phyloP scores from a whole-genome alignment of 1,139 yeast genomes.

The Hyphopichia burtonii region DNA sequence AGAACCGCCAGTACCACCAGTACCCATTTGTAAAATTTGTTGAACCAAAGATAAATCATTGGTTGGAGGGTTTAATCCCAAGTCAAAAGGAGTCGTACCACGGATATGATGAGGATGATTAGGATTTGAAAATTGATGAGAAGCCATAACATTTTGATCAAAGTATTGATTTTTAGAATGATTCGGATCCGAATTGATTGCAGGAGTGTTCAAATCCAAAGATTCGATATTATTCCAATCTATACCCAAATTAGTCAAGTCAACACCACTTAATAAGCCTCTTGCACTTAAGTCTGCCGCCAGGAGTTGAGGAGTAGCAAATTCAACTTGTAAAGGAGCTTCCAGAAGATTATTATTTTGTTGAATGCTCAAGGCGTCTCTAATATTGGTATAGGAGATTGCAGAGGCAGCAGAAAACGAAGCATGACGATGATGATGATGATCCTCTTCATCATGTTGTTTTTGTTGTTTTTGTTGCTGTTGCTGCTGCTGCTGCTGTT shows the following conservation, averaged over 20 bases:
- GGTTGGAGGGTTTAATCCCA: constrained; percentile 23
- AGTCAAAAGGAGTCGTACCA: constrained; percentile 40
- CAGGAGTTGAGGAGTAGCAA: constrained; percentile 73
- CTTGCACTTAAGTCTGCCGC: constrained; percentile 23
- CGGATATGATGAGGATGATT: constrained; percentile 36
- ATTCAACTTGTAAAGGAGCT: constrained; percentile 67
- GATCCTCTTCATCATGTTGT: constrained; percentile 6
- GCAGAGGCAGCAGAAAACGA: constrained; percentile 84
- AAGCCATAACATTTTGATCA: constrained; percentile 14
- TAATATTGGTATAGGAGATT: constrained; percentile 59
- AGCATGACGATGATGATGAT: constrained; percentile 49
- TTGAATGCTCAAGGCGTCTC: constrained; percentile 38
- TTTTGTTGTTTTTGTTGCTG: neutral
- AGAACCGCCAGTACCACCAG: constrained; percentile 19
- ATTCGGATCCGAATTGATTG: constrained; percentile 8
- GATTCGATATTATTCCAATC: constrained; percentile 38
- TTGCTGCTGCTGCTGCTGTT: neutral
- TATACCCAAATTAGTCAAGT: constrained; percentile 23
- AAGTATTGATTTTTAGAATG: constrained; percentile 10
- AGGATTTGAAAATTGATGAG: constrained; percentile 33
- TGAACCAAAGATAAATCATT: constrained; percentile 24
- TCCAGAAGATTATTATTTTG: constrained; percentile 27
- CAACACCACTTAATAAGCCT: constrained; percentile 21
- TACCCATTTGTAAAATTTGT: constrained; percentile 21
- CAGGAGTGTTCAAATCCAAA: constrained; percentile 20